Evolutionary conservation across 192 early-diverging fungal species (phyloP).

Genomic region (Powellomyces hirtus): DNA sequence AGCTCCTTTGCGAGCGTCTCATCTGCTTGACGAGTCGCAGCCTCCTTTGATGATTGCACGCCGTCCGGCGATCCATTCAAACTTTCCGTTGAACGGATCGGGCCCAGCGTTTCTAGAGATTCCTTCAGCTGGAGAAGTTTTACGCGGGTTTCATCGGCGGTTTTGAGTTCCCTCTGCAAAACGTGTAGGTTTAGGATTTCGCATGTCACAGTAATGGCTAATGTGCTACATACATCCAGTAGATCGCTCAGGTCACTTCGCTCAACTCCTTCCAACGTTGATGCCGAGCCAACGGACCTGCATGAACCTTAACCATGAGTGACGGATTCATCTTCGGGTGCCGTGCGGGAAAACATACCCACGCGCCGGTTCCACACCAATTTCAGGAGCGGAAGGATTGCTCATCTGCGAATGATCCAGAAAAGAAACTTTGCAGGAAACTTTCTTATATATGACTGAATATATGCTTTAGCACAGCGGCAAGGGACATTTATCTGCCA

Average conservation of each 20-base stretch:
- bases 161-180: neutral
- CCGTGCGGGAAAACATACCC: neutral
- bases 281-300: no score
- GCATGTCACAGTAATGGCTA: no score
- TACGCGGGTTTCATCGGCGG: conserved; percentile 12
- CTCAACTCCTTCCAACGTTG: no score
- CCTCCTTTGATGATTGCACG: neutral
- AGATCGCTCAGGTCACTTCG: no score
- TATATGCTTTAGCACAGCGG: no score
- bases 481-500: neutral
- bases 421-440: conserved; percentile 36
- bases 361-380: neutral
- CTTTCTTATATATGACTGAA: conserved; percentile 47
- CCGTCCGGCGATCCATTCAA: neutral
- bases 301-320: no score
- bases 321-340: no score
- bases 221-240: no score
- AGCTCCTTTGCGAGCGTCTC: conserved; percentile 15
- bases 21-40: neutral
- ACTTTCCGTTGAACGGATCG: neutral
- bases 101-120: neutral
- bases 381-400: conserved; percentile 9
- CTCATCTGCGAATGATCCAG: conserved; percentile 9
- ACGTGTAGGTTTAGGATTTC: no score
- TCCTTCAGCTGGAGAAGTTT: neutral